phyloP scores from a whole-genome alignment of 2,329 filamentous ascomycete species.

The Ophiostoma himal-ulmi region DNA sequence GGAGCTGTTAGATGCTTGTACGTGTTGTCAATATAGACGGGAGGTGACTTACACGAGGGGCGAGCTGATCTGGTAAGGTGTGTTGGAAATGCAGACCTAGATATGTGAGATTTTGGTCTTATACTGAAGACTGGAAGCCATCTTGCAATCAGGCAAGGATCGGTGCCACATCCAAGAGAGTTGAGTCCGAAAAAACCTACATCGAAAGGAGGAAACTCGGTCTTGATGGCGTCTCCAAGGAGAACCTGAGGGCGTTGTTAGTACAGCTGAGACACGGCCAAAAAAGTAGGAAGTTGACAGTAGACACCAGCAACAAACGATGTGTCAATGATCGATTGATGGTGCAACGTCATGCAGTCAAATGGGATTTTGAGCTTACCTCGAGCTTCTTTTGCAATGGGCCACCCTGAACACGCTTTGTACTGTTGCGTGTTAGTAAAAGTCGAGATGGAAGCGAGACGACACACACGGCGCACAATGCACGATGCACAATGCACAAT shows the following conservation, averaged over 20 bases:
- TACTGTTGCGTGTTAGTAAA: slow-evolving; percentile 33
- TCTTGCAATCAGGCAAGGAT: background rate
- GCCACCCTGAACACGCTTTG: slow-evolving; percentile 85
- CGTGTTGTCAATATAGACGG: background rate
- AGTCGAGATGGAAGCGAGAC: background rate
- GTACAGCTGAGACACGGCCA: background rate
- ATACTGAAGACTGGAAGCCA: background rate
- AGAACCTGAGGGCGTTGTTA: slow-evolving; percentile 35
- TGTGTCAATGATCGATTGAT: no score
- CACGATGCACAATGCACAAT: no score
- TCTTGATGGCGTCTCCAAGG: slow-evolving; percentile 90
- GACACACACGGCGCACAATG: background rate
- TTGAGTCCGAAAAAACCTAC: slow-evolving; percentile 35
- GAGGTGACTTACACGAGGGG: slow-evolving; percentile 56
- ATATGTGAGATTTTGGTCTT: slow-evolving; percentile 15
- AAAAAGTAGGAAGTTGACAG: background rate
- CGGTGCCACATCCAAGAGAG: background rate
- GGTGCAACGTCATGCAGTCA: background rate
- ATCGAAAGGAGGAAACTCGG: slow-evolving; percentile 55
- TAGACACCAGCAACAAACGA: background rate
- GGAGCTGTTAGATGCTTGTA: background rate
- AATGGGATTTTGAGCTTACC: slow-evolving; percentile 40
- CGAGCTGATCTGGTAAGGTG: slow-evolving; percentile 75
- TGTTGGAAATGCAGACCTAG: slow-evolving; percentile 76
- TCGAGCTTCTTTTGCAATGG: slow-evolving; percentile 79